Base-by-base conservation (phyloP, 2,329 filamentous ascomycete species). In the Ceratocystis cubensis region DNA sequence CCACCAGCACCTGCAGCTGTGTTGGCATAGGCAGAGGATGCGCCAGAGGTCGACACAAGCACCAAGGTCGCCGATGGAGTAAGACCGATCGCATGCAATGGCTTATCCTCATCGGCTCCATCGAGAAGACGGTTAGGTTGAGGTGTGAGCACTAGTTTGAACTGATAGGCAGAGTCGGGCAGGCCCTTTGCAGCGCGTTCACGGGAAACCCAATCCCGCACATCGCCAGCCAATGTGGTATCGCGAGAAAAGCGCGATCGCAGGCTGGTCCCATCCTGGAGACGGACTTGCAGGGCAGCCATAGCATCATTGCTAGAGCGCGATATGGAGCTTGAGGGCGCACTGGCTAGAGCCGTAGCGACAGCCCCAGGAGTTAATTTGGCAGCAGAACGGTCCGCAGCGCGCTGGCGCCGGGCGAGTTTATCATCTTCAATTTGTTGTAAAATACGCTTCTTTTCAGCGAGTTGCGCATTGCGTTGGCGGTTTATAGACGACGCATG, bases 241-340 rank as follows among this genome's bases (percentile, higher is more conserved):
- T 78, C 77, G 25, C 85, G 83, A 10, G 84, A 78, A 74, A 96
- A 96, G 20, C 82, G 84, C 2, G 81, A 82, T 50, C 91, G 85
- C 20, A 96, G 82, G 1, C 86, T 91, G 10, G 86, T 87, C 8
- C 93, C 93, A 72, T 96, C 91, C 66, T 95, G 88, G 0, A 96
- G 79, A 6, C 92, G 84, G 20, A 96, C 83, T 71, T 94, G 90
- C 0, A 96, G 77, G 20, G 87, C 82, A 0, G 76, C 74, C 70
- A 73, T 74, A 17, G 72, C 72, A 5, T 74, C 46, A 44, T 63
- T 65, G 7, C 73, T 4, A 71, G 72, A 57, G 6, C 72, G 73
- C 0, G 73, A 71, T 15, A 73, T 61, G 70, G 71, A 74, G 50
- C 72, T 75, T 65, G 74, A 72, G 1, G 75, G 72, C 2, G 73